These are phyloP conservation scores for Aspergillus cavernicola DNA, from an alignment of 495 filamentous ascomycete genomes.

Conservation along the genomic window DNA sequence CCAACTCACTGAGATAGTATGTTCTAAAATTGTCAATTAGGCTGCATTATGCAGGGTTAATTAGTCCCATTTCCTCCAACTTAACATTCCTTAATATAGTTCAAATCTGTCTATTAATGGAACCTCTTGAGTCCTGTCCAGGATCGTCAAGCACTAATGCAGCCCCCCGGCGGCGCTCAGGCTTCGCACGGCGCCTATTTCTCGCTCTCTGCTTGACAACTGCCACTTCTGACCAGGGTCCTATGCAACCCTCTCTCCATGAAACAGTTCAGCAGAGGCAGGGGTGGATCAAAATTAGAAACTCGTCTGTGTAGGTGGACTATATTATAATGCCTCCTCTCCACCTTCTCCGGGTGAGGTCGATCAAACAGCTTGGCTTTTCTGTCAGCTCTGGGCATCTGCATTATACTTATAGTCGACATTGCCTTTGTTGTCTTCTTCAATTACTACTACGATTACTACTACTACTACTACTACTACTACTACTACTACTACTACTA, in stretches of 20 bases:
- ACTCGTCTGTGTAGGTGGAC: too few relatives aligned
- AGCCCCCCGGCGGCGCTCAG: conserved; percentile 2
- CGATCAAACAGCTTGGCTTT: conserved; percentile 12
- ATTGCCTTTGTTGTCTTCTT: background rate
- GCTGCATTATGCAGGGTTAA: conserved; percentile 4
- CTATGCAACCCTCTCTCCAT: too few relatives aligned
- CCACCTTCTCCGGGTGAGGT: background rate
- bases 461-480: too few relatives aligned
- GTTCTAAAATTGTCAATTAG: conserved; percentile 3
- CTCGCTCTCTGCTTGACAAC: too few relatives aligned
- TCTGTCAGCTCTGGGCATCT: background rate
- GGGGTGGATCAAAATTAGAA: conserved; percentile 4
- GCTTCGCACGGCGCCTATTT: conserved; percentile 2
- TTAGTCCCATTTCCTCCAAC: background rate
- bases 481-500: too few relatives aligned
- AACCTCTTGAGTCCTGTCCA: background rate
- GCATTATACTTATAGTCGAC: background rate
- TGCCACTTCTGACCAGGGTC: background rate
- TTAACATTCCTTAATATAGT: conserved; percentile 9
- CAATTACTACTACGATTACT: too few relatives aligned
- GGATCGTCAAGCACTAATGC: conserved; percentile 8
- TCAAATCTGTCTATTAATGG: background rate
- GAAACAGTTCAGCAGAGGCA: background rate
- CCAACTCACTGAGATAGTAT: too few relatives aligned
- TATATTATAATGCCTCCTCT: conserved; percentile 2